phyloP scores from a whole-genome alignment of 208 protist species.

The Crithidia brevicula region DNA sequence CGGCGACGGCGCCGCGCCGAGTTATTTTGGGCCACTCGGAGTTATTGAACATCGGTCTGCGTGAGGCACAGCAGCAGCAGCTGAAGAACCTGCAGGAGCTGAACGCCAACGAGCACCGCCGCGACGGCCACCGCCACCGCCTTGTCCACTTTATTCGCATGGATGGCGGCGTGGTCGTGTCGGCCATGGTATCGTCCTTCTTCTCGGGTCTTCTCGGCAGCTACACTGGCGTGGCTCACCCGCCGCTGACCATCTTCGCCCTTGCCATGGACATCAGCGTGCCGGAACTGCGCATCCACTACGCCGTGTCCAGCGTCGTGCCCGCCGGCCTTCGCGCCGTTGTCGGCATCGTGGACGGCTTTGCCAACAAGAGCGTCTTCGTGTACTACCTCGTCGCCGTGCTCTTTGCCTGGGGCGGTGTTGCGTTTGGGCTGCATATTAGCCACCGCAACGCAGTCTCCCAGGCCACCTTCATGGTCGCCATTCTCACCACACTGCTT shows the following conservation, averaged over 20 bases:
- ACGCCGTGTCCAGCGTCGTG: slow-evolving; percentile 36
- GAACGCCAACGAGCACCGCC: slow-evolving; percentile 6
- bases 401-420: slow-evolving; percentile 28
- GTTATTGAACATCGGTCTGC: slow-evolving; percentile 25
- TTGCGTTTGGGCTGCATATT: slow-evolving; percentile 29
- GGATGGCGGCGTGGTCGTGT: slow-evolving; percentile 33
- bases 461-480: slow-evolving; percentile 20
- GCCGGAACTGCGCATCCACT: slow-evolving; percentile 38
- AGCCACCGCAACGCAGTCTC: slow-evolving; percentile 12
- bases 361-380: slow-evolving; percentile 15
- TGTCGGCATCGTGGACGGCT: slow-evolving; percentile 28
- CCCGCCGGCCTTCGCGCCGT: slow-evolving; percentile 24
- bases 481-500: slow-evolving; percentile 14
- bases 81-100: slow-evolving; percentile 21
- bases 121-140: slow-evolving; percentile 6
- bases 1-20: slow-evolving; percentile 14
- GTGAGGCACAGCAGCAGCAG: slow-evolving; percentile 28
- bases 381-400: slow-evolving; percentile 35
- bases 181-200: slow-evolving; percentile 40
- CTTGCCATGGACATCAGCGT: slow-evolving; percentile 37
- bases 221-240: slow-evolving; percentile 34
- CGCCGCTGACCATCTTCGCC: slow-evolving; percentile 39
- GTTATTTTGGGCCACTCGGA: slow-evolving; percentile 18
- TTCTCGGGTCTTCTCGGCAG: slow-evolving; percentile 33
- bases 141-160: slow-evolving; percentile 31